Evolutionary conservation across 2,329 filamentous ascomycete genomes (phyloP).

Genomic region (Domatiomyces globalis): DNA sequence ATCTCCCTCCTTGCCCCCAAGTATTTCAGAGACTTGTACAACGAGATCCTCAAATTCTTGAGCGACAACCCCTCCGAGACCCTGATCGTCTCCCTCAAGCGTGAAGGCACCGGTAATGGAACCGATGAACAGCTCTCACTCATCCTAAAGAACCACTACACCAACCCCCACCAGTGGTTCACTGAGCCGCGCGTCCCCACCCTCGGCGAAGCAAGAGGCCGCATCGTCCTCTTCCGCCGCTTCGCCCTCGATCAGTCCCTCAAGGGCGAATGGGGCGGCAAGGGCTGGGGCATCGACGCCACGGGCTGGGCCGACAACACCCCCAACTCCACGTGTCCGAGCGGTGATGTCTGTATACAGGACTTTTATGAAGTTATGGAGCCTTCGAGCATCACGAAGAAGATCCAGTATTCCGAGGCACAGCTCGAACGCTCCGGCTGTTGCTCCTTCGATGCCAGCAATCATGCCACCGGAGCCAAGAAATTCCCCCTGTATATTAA

Average conservation of each 20-base stretch:
- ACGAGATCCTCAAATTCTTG: constrained; percentile 60
- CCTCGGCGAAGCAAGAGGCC: constrained; percentile 65
- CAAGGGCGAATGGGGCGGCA: constrained; percentile 32
- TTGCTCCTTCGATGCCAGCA: constrained; percentile 33
- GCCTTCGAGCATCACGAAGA: constrained; percentile 60
- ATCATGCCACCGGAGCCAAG: constrained; percentile 23
- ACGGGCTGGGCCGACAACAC: constrained; percentile 77
- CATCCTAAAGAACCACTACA: constrained; percentile 61
- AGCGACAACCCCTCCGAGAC: constrained; percentile 65
- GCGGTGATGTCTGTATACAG: constrained; percentile 69
- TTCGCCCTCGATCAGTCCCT: constrained; percentile 49
- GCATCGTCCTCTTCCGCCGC: constrained; percentile 70
- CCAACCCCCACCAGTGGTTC: constrained; percentile 54
- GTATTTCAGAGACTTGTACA: constrained; percentile 60
- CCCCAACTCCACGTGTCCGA: constrained; percentile 53
- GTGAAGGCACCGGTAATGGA: constrained; percentile 69
- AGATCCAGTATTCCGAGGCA: constrained; percentile 57
- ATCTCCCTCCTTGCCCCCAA: constrained; percentile 70
- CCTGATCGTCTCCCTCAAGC: constrained; percentile 75
- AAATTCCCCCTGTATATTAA: constrained; percentile 66
- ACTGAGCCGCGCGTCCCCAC: constrained; percentile 61
- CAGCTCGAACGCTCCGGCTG: constrained; percentile 52
- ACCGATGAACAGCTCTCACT: constrained; percentile 65
- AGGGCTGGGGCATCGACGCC: constrained; percentile 45
- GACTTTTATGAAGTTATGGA: constrained; percentile 86